Evolutionary conservation across 1,284 basidiomycete genomes (phyloP), one percentile per base, ranked within the genome.

Genomic region (Apiotrichum brassicae): DNA sequence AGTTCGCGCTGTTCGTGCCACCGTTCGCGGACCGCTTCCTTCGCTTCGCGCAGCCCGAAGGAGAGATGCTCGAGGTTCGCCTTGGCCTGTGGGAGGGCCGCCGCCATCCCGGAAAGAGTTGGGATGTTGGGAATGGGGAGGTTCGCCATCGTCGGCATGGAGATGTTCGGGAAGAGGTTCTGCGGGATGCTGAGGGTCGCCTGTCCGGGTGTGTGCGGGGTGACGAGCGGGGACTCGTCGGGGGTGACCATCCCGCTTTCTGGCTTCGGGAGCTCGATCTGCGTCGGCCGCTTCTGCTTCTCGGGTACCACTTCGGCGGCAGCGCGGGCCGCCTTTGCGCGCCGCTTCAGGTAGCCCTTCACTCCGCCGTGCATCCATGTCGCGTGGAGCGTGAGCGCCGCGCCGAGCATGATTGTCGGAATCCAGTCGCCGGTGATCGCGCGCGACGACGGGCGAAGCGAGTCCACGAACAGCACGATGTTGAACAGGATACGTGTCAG

Each of bases 291-390:
- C 13, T 16, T n/a, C 3, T 19, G 39, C 39, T 28, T 26, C 39
- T 41, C 25, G 22, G 12, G 13, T 23, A 43, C 36, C 19, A 30
- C 43, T 1, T 30, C 46, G 16, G 44, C 48, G 20, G 20, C 37
- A 2, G 28, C 45, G 13, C 40, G 20, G 26, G 36, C 23, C 13
- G 38, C 26, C 49, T 48, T 38, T 41, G 53, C 20, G 19, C 55
- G 63, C 9, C 78, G 71, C 54, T 73, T 74, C 36, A 78, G 43
- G 56, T 81, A 79, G 0, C 81, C 79, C 44, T 68, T 72, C 36
- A 82, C 40, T 45, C 79, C 81, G 11, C 76, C 78, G 6, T 60
- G 54, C 68, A 82, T 82, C 81, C 81, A 82, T 28, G 70, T 62
- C 2, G 71, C 73, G 54, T 83, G 81, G 45, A 82, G 64, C 2